These are phyloP conservation scores for Mentha longifolia DNA, from an alignment of 257 asterid species.

Conservation along the genomic window DNA sequence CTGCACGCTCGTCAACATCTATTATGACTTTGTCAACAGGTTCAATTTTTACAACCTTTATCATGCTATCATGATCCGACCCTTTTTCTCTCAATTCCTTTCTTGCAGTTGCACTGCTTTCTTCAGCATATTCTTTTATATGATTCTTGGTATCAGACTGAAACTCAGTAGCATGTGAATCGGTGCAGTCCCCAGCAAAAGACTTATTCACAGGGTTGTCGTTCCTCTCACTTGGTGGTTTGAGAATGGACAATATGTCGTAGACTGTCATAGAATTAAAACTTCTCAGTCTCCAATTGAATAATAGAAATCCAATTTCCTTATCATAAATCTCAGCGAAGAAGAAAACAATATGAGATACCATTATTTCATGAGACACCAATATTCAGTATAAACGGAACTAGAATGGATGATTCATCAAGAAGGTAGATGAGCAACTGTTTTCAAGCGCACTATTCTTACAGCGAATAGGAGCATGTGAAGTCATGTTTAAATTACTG, in stretches of 20 bases:
- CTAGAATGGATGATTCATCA: slow-evolving; percentile 20
- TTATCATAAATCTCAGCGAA: not conserved
- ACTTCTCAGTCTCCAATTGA: slow-evolving; percentile 24
- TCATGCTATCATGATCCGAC: slow-evolving; percentile 27
- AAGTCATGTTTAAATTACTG: not conserved
- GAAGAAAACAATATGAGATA: slow-evolving; percentile 2
- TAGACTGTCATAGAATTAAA: slow-evolving; percentile 53
- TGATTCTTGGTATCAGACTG: slow-evolving; percentile 41
- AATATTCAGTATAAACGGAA: not conserved
- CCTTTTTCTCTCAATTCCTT: slow-evolving; percentile 40
- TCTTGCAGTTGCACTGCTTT: slow-evolving; percentile 36
- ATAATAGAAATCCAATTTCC: not conserved
- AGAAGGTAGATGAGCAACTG: slow-evolving; percentile 25
- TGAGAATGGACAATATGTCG: slow-evolving; percentile 76
- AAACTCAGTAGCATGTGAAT: slow-evolving; percentile 44
- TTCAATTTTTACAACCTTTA: slow-evolving; percentile 42
- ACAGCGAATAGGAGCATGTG: not conserved
- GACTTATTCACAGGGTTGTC: slow-evolving; percentile 39
- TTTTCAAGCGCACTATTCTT: slow-evolving; percentile 4
- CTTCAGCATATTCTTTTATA: slow-evolving; percentile 37
- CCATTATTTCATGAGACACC: not conserved
- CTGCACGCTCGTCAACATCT: slow-evolving; percentile 34
- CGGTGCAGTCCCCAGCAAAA: slow-evolving; percentile 34
- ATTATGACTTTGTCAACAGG: slow-evolving; percentile 32
- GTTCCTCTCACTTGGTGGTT: slow-evolving; percentile 53